phyloP scores from a whole-genome alignment of 1,284 basidiomycete species.

The Tremellales sp. region DNA sequence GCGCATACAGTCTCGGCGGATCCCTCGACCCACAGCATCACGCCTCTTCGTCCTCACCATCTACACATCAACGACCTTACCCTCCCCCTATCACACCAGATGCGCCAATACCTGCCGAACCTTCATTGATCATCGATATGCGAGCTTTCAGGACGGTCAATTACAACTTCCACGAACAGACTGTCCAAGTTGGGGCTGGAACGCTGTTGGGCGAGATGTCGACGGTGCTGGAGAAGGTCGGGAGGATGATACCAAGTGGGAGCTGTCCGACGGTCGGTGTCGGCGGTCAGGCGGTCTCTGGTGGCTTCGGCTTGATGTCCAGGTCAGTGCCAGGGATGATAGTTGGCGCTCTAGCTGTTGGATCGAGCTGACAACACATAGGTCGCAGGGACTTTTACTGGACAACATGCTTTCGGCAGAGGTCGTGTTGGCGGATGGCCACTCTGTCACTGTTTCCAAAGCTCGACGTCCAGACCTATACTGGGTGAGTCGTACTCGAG shows the following conservation, averaged over 20 bases:
- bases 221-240: conserved; percentile 5
- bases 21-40: background rate
- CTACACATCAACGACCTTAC: background rate
- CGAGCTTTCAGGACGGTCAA: conserved; percentile 4
- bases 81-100: background rate
- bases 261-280: conserved; percentile 15
- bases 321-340: conserved; percentile 1
- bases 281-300: conserved; percentile 13
- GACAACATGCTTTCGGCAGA: conserved; percentile 13
- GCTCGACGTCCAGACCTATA: conserved; percentile 10
- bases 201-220: conserved; percentile 14
- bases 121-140: conserved; percentile 15
- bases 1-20: conserved; percentile 19
- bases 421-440: conserved; percentile 12
- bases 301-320: conserved; percentile 12
- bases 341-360: no score
- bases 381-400: conserved; percentile 6
- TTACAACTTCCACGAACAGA: conserved; percentile 8
- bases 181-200: conserved; percentile 11
- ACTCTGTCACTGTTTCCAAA: conserved; percentile 2
- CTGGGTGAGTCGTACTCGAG: conserved; percentile 8
- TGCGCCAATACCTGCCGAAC: conserved; percentile 5
- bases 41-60: background rate
- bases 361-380: background rate
- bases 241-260: conserved; percentile 13